phyloP scores from a whole-genome alignment of 441 rosid species.

The Breynia disticha region DNA sequence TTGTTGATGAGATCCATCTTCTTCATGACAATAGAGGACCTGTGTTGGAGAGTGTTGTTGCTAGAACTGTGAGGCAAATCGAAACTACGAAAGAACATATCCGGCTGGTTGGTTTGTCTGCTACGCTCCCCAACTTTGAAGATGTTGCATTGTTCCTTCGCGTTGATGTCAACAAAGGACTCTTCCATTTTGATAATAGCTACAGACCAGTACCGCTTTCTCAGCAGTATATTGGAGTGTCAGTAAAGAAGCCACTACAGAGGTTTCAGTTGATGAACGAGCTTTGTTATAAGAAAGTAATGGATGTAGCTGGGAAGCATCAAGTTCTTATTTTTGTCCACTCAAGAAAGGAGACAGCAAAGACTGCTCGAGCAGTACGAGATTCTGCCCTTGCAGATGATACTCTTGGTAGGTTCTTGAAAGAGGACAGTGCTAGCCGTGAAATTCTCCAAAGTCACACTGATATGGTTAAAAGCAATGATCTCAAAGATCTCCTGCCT shows the following conservation, averaged over 20 bases:
- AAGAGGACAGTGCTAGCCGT: constrained; percentile 79
- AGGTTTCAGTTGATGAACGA: constrained; percentile 99
- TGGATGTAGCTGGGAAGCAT: constrained; percentile 86
- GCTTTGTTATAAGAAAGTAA: constrained; percentile 80
- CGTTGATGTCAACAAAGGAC: constrained; percentile 56
- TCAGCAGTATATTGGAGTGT: constrained; percentile 86
- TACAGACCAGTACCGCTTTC: constrained; percentile 88
- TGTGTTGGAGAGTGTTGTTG: constrained; percentile 95
- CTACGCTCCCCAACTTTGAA: constrained; percentile 88
- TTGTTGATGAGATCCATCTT: constrained; percentile 90
- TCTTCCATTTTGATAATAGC: constrained; percentile 85
- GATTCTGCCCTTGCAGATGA: constrained; percentile 81
- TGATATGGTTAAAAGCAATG: constrained; percentile 60
- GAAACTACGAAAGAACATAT: constrained; percentile 89
- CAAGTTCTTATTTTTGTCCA: constrained; percentile 96
- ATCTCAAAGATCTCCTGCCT: constrained; percentile 76
- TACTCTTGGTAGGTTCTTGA: constrained; percentile 75
- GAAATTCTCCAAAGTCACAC: constrained; percentile 74
- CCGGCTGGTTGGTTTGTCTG: constrained; percentile 87
- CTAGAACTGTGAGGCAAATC: constrained; percentile 86
- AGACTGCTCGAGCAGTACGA: constrained; percentile 79
- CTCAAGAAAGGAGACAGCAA: constrained; percentile 95
- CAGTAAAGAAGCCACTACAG: constrained; percentile 81
- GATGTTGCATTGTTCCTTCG: constrained; percentile 83
- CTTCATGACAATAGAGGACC: constrained; percentile 96